phyloP scores from a whole-genome alignment of 371 early-diverging fungal genomes.

The Mucor circinelloides region DNA sequence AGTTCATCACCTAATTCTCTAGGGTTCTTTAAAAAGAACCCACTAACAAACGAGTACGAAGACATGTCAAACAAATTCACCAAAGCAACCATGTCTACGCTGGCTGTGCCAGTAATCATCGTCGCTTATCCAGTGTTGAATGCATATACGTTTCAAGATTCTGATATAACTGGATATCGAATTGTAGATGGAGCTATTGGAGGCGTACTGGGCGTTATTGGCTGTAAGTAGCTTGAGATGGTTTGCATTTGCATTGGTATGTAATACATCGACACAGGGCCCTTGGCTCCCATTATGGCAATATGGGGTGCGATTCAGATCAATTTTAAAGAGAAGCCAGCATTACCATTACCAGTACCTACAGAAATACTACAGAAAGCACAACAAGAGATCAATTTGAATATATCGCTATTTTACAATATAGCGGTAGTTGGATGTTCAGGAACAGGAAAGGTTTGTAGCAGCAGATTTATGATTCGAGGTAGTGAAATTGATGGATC shows the following conservation, averaged over 20 bases:
- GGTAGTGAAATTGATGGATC: not conserved
- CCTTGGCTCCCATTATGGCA: slow-evolving; percentile 50
- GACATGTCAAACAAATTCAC: slow-evolving; percentile 45
- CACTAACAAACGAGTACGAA: slow-evolving; percentile 34
- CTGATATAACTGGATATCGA: slow-evolving; percentile 45
- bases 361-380: slow-evolving; percentile 33
- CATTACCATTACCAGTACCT: slow-evolving; percentile 30
- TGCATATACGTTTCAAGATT: slow-evolving; percentile 45
- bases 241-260: not conserved
- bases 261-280: slow-evolving; percentile 34
- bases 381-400: slow-evolving; percentile 33
- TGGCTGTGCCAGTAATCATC: slow-evolving; percentile 50
- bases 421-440: slow-evolving; percentile 46
- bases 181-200: slow-evolving; percentile 50
- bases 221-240: not conserved
- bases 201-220: slow-evolving; percentile 49
- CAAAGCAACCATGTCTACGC: slow-evolving; percentile 43
- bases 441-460: slow-evolving; percentile 49
- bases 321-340: slow-evolving; percentile 44
- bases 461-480: not conserved
- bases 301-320: slow-evolving; percentile 43
- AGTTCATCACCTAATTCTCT: slow-evolving; percentile 28
- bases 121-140: slow-evolving; percentile 52
- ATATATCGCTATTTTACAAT: slow-evolving; percentile 47
- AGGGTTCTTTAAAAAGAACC: slow-evolving; percentile 24